Percentiles rank a stretch among this genome's conserved stretches.
Evolutionary conservation across 208 protist genomes (phyloP).

Genomic region (Jaenimonas drosophilae): DNA sequence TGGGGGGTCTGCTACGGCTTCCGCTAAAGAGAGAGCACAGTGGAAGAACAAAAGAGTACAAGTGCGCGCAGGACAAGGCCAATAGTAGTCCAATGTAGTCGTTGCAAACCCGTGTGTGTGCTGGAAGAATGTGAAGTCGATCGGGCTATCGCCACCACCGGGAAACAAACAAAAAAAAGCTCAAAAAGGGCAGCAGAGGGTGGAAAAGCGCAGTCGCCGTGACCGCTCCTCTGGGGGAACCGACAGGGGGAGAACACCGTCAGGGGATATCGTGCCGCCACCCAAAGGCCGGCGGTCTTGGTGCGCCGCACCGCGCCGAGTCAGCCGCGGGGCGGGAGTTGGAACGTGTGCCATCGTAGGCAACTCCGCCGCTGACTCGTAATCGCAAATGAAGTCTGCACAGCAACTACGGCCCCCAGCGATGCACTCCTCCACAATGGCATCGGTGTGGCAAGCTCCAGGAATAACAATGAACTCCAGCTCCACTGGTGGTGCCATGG

Average conservation of each 20-base stretch:
- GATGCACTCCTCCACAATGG: slow-evolving; percentile 71
- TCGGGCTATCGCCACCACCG: too few species aligned
- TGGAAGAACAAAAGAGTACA: too few species aligned
- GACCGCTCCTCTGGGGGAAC: slow-evolving; percentile 43
- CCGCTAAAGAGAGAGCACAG: too few species aligned
- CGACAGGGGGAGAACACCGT: slow-evolving; percentile 35
- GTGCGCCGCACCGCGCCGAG: background rate
- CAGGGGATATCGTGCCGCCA: slow-evolving; percentile 10
- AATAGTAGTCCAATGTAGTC: too few species aligned
- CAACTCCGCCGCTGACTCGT: slow-evolving; percentile 19
- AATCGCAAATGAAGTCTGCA: slow-evolving; percentile 71
- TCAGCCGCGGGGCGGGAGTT: background rate
- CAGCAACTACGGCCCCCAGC: slow-evolving; percentile 40
- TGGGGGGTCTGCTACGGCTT: too few species aligned
- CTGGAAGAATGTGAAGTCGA: too few species aligned
- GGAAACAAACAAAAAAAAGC: background rate
- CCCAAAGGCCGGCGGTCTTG: background rate
- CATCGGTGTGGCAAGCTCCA: slow-evolving; percentile 50
- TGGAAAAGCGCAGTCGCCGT: slow-evolving; percentile 24
- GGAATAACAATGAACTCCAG: slow-evolving; percentile 37
- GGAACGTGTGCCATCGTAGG: background rate
- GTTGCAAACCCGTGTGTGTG: too few species aligned
- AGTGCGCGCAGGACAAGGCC: too few species aligned
- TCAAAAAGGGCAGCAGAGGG: slow-evolving; percentile 37
- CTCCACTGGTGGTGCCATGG: background rate